phyloP scores from a whole-genome alignment of 2,329 filamentous ascomycete species.

The Orbilia brochopaga region DNA sequence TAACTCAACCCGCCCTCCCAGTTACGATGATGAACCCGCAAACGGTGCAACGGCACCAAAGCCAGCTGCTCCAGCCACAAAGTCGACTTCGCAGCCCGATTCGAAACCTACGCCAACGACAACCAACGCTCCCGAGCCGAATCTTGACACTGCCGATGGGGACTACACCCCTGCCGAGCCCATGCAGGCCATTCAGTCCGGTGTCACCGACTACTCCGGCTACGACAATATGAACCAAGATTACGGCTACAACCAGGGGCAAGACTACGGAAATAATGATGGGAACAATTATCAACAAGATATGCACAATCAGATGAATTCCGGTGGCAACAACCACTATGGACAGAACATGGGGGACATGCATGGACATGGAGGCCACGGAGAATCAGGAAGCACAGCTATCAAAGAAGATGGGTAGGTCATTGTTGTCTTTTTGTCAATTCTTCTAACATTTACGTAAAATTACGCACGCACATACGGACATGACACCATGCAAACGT shows the following conservation, averaged over 20 bases:
- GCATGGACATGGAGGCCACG: constrained; percentile 52
- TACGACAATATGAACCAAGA: constrained; percentile 46
- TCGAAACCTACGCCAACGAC: constrained; percentile 18
- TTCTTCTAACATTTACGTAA: constrained; percentile 37
- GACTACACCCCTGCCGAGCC: constrained; percentile 45
- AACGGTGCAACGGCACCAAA: constrained; percentile 15
- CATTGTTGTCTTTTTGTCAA: constrained; percentile 43
- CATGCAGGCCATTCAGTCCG: constrained; percentile 29
- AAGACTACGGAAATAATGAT: constrained; percentile 36
- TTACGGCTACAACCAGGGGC: constrained; percentile 35
- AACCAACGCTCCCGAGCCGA: constrained; percentile 17
- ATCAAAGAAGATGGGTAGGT: constrained; percentile 95
- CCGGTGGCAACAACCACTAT: constrained; percentile 51
- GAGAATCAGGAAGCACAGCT: constrained; percentile 65
- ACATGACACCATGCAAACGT: constrained; percentile 28
- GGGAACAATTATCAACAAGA: constrained; percentile 37
- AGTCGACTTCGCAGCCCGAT: constrained; percentile 26
- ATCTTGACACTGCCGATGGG: constrained; percentile 4
- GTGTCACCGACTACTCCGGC: constrained; percentile 34
- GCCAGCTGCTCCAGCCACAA: constrained; percentile 4
- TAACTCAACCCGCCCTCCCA: constrained; percentile 13
- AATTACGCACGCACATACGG: constrained; percentile 12
- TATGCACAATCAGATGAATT: constrained; percentile 41
- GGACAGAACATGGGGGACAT: constrained; percentile 48
- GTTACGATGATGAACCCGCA: constrained; percentile 53